Conservation (phyloP, 2,329 filamentous ascomycete genomes). For the Amylocarpus encephaloides region DNA sequence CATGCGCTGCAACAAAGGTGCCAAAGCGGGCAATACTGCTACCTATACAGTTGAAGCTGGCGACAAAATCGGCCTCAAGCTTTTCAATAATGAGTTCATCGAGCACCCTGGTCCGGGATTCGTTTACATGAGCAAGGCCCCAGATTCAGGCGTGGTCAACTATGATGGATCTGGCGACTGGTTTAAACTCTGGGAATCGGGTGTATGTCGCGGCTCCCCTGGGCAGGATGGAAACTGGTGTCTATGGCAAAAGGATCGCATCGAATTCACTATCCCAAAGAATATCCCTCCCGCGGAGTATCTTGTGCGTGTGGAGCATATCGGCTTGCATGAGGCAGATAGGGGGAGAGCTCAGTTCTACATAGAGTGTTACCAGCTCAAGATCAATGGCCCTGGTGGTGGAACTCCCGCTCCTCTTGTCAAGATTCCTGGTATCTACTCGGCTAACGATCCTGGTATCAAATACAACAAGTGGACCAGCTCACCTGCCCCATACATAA, state of each 20-base stretch:
- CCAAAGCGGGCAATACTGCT: slow-evolving; percentile 2
- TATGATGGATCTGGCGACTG: slow-evolving; percentile 4
- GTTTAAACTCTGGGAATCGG: slow-evolving; percentile 1
- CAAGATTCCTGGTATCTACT: neutral
- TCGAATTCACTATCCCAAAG: slow-evolving; percentile 34
- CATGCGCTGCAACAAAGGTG: slow-evolving; percentile 7
- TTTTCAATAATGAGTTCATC: slow-evolving; percentile 4
- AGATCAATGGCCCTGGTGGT: neutral
- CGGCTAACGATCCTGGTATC: neutral
- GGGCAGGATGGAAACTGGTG: no score
- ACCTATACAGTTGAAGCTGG: slow-evolving; percentile 3
- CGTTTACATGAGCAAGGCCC: slow-evolving; percentile 3
- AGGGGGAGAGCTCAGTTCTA: neutral
- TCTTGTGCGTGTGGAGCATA: slow-evolving; percentile 40
- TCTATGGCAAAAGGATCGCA: neutral
- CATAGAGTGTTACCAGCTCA: neutral
- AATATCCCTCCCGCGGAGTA: slow-evolving; percentile 38
- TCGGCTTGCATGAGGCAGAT: slow-evolving; percentile 33
- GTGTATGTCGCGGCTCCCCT: neutral
- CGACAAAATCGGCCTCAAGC: neutral
- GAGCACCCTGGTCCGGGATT: neutral
- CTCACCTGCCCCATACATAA: neutral
- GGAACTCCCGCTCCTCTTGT: neutral
- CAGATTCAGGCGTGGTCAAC: neutral
- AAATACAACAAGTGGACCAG: neutral